Evolutionary conservation across 225 moss, liverwort and hornwort species (phyloP).

Genomic region (Asterella californica): DNA sequence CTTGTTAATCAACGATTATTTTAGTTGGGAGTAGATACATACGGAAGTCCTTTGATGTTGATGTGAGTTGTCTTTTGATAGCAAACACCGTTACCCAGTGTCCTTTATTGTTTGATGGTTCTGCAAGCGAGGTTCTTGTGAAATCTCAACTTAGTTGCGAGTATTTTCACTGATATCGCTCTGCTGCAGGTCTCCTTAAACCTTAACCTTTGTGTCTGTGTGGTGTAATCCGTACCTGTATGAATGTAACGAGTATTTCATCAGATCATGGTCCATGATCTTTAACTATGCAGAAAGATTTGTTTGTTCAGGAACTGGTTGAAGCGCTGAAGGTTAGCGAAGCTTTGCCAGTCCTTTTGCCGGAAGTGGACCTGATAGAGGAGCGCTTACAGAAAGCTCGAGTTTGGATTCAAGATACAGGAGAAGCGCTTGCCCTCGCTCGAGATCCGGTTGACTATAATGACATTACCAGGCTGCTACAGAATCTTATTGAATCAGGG

Average conservation of each 20-base stretch:
- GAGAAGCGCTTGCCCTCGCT: constrained; percentile 42
- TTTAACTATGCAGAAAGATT: too few relatives aligned
- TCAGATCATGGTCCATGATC: too few relatives aligned
- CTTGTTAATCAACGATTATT: background rate
- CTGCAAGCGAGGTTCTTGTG: too few relatives aligned
- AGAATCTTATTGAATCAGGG: constrained; percentile 55
- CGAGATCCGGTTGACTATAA: constrained; percentile 48
- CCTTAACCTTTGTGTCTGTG: background rate
- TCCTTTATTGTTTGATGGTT: too few relatives aligned
- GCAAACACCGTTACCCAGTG: too few relatives aligned
- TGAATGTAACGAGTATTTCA: too few relatives aligned
- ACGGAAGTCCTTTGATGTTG: background rate
- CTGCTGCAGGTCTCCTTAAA: background rate
- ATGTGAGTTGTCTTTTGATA: background rate
- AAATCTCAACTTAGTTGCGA: too few relatives aligned
- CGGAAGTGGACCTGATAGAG: constrained; percentile 67
- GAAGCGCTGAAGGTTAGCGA: constrained; percentile 63
- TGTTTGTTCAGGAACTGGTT: constrained; percentile 60
- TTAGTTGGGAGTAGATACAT: background rate
- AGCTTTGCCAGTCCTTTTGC: constrained; percentile 60
- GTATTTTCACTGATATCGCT: too few relatives aligned
- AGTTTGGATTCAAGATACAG: constrained; percentile 61
- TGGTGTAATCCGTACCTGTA: too few relatives aligned
- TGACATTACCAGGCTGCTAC: constrained; percentile 44
- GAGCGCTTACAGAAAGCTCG: constrained; percentile 55